Conservation (phyloP, 169 alveolate genomes). For the Plasmodium relictum region DNA sequence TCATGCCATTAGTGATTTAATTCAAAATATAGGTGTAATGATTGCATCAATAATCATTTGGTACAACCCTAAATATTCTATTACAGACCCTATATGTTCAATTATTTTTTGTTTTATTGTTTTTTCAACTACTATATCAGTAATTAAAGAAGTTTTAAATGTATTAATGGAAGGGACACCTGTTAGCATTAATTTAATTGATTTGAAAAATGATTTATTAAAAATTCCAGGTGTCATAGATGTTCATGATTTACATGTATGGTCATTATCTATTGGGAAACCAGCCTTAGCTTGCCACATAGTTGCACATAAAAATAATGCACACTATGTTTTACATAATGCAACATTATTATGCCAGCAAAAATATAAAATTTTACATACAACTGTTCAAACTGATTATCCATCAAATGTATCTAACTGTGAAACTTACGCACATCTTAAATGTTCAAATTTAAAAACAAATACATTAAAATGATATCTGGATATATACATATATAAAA, state of each 20-base stretch:
- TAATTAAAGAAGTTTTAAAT: constrained; percentile 92
- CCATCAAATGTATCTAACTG: constrained; percentile 84
- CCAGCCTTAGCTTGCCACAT: constrained; percentile 94
- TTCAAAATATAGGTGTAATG: constrained; percentile 95
- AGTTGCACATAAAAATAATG: constrained; percentile 83
- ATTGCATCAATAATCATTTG: constrained; percentile 94
- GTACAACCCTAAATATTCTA: constrained; percentile 87
- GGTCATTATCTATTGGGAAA: constrained; percentile 95
- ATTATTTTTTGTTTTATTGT: constrained; percentile 94
- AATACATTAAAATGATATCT: background rate
- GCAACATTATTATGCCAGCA: constrained; percentile 89
- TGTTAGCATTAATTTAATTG: constrained; percentile 88
- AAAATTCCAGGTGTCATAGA: constrained; percentile 92
- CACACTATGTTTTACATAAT: constrained; percentile 82
- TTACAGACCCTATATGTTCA: constrained; percentile 97
- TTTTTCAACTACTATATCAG: constrained; percentile 93
- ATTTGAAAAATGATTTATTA: constrained; percentile 87
- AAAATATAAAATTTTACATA: constrained; percentile 89
- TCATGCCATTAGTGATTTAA: constrained; percentile 95
- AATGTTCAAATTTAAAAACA: constrained; percentile 80
- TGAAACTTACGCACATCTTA: constrained; percentile 88
- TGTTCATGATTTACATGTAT: constrained; percentile 97
- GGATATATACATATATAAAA: no score
- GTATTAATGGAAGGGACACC: constrained; percentile 98
- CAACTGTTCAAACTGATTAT: constrained; percentile 91